Evolutionary conservation across 371 early-diverging fungal genomes (phyloP).

Genomic region (Mortierella sp.): DNA sequence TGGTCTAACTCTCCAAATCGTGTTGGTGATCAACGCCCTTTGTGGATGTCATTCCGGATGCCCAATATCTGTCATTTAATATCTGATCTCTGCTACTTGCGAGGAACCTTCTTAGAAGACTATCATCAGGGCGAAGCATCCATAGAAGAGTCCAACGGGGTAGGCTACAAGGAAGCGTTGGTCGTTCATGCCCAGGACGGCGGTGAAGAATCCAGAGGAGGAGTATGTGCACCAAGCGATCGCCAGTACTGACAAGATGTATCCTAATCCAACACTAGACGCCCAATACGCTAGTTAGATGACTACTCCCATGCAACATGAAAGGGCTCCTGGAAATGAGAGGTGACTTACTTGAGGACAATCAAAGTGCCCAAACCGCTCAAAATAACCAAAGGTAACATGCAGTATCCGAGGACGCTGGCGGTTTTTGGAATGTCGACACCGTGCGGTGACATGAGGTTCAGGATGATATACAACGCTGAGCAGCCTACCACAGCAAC

Average conservation of each 20-base stretch:
- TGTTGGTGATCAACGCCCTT: no score
- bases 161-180: slow-evolving; percentile 96
- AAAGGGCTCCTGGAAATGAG: neutral
- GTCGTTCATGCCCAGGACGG: slow-evolving; percentile 90
- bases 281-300: neutral
- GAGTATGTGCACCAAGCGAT: slow-evolving; percentile 96
- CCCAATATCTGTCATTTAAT: neutral
- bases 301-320: no score
- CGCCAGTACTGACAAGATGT: slow-evolving; percentile 71
- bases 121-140: slow-evolving; percentile 94
- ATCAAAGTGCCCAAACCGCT: slow-evolving; percentile 66
- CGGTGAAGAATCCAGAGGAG: slow-evolving; percentile 95
- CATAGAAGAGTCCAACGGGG: slow-evolving; percentile 93
- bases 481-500: slow-evolving; percentile 92
- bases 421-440: slow-evolving; percentile 91
- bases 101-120: slow-evolving; percentile 71
- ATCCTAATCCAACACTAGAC: slow-evolving; percentile 64
- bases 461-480: slow-evolving; percentile 87
- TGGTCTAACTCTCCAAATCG: no score
- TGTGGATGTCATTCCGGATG: no score
- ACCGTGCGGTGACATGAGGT: slow-evolving; percentile 93
- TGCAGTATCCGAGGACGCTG: slow-evolving; percentile 95
- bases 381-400: slow-evolving; percentile 93
- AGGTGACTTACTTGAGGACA: slow-evolving; percentile 21
- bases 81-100: neutral